Base-by-base conservation (phyloP, 1,284 basidiomycete genomes). In the Rhodotorula sp. region DNA sequence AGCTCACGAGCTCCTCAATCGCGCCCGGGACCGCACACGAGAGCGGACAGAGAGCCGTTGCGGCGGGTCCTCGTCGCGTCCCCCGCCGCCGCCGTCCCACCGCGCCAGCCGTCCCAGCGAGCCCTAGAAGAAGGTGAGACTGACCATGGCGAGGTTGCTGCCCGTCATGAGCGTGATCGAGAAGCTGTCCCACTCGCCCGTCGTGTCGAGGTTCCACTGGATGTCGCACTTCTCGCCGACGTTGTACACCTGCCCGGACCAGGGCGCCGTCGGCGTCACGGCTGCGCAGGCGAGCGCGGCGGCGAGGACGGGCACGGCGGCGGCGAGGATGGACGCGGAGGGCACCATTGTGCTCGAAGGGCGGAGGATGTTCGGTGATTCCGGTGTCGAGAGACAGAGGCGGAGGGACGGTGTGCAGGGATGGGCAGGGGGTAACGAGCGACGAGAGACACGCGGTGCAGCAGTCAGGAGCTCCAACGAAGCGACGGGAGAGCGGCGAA, bases 161-260 rank as follows among this genome's bases (percentile, higher is more conserved):
- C 67, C 55, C n/a, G 68, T 67, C 49, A 57, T 60, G 70, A 71
- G 71, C 7, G 91, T 84, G 67, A 92, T 89, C 68, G 84, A 56
- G 45, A 67, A 66, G 58, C 63, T 53, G 14, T 54, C 66, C 72
- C 72, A 73, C 13, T 46, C 61, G 17, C 67, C 69, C 14, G 72
- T 71, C 9, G 73, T 74, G 54, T 74, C 73, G 13, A 64, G 27
- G 66, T 66, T 44, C 59, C 61, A 74, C 21, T 70, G 44, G 23
- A 71, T 64, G 45, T 61, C 44, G 70, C 73, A 74, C 4, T 60
- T 63, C 13, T n/a, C 53, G 4, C 60, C 64, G 44, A 59, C 67
- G 17, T 66, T 61, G 64, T 66, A 68, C 21, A 46, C 49, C 27
- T 68, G 60, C 19, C 67, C 61, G 34, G 67, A 52, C 21, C 67